Evolutionary conservation across 768 basidiomycete genomes (phyloP).

Genomic region (Tricholoma hemisulphureum): DNA sequence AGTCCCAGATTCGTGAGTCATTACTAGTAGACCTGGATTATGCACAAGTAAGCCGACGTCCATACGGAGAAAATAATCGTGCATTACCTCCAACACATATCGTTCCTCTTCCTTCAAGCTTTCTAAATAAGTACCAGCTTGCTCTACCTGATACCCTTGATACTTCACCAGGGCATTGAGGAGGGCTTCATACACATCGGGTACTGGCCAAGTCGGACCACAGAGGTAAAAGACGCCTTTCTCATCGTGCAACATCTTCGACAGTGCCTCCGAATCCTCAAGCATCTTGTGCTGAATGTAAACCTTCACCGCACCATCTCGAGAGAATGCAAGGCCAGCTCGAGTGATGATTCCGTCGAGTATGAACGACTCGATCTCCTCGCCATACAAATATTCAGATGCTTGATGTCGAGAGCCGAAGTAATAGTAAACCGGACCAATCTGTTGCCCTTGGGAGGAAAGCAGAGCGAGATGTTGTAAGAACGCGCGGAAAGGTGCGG

Average conservation of each 20-base stretch:
- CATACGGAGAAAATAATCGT: not conserved
- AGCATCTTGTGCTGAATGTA: constrained; percentile 99
- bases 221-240: constrained; percentile 92
- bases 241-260: constrained; percentile 68
- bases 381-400: constrained; percentile 95
- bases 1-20: not conserved
- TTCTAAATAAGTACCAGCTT: constrained; percentile 83
- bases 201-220: constrained; percentile 99
- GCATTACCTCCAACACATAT: constrained; percentile 90
- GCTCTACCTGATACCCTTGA: constrained; percentile 57
- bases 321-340: constrained; percentile 94
- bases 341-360: constrained; percentile 80
- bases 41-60: not conserved
- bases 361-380: constrained; percentile 94
- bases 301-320: constrained; percentile 88
- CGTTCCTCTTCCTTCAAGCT: constrained; percentile 93
- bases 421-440: constrained; percentile 96
- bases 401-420: constrained; percentile 96
- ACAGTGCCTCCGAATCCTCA: constrained; percentile 78
- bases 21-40: constrained; percentile 26
- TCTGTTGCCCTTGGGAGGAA: constrained; percentile 66
- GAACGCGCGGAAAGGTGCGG: constrained; percentile 99
- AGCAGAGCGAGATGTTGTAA: constrained; percentile 92
- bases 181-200: constrained; percentile 93
- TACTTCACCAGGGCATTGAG: constrained; percentile 76